Evolutionary conservation across 1,139 yeast genomes (phyloP), one percentile per base, ranked within the genome.

Genomic region (Kodamaea ohmeri): DNA sequence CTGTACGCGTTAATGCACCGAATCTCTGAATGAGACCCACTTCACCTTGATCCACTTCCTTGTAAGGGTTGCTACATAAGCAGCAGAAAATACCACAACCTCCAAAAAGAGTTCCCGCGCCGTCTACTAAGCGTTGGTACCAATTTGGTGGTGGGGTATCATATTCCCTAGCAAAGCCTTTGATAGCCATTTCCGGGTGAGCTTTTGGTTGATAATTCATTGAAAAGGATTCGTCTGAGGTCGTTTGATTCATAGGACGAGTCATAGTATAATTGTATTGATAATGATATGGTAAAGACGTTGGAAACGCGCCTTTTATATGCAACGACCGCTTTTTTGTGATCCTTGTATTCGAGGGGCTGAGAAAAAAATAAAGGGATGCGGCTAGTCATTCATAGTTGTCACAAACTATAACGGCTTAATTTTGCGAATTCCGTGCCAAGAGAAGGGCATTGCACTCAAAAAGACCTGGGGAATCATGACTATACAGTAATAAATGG

Each of bases 11-110:
- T 47, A 82, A 69, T 38, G 83, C 81, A 51, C 90, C 90, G 56
- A 81, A 83, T 32, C 76, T 71, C 40, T 83, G 83, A 33, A 83
- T 71, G 43, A 83, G 66, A 12, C 89, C 90, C 40, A 83, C 88
- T 43, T 76, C 69, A 55, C 90, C 90, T 59, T 82, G 87, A 31
- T 71, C 61, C 30, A 83, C 85, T 33, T 70, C 65, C 52, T 71
- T 65, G 63, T 77, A 82, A 7, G 88, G 88, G 51, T 80, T 80
- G 21, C 73, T 59, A 54, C 85, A 79, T 40, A 72, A 53, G 51
- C 76, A 80, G 50, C 83, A 75, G 41, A 83, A 83, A 30, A 78
- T 62, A 44, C 89, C 89, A 38, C 75, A 59, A 6, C 59, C 52
- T 29, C 89, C 89, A 50, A 76, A 67, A 32, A 64, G 40, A 7